Base-by-base conservation (phyloP, 78 protist species). In the Creolimax fragrantissima region DNA sequence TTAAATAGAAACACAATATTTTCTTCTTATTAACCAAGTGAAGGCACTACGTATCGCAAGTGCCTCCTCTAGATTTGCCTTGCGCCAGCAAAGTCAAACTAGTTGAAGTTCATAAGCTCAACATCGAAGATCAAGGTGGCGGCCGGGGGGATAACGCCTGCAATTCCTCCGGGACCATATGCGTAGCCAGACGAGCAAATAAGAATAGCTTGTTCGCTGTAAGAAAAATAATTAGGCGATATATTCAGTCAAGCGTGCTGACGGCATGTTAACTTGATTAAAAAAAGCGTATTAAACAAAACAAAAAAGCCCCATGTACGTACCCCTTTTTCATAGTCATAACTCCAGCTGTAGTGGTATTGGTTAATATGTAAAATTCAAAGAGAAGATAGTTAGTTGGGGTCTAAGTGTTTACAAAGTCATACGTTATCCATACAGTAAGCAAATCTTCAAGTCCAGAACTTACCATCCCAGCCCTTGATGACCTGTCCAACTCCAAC, bases 401-500 rank as follows among this genome's bases (percentile, higher is more conserved):
- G 11, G 74, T 58, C 74, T 58, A 11, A 32, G n/a, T n/a, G n/a
- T n/a, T n/a, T n/a, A n/a, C n/a, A n/a, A n/a, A n/a, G n/a, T n/a
- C n/a, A n/a, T n/a, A n/a, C n/a, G n/a, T n/a, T n/a, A n/a, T n/a
- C n/a, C n/a, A n/a, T n/a, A n/a, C n/a, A n/a, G n/a, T n/a, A n/a
- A n/a, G n/a, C n/a, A n/a, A n/a, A n/a, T n/a, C n/a, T n/a, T n/a
- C n/a, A n/a, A n/a, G n/a, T n/a, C n/a, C n/a, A n/a, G n/a, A n/a
- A n/a, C n/a, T n/a, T 88, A 88, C 2, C 35, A 90, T 97, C 98
- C 98, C 98, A 97, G 3, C 98, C 98, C 91, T 93, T 91, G 94
- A 97, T 97, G 47, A 97, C 98, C n/a, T 92, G 81, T 3, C 95
- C 94, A 24, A 5, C 42, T 35, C 95, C 93, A 41, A 91, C 41